Evolutionary conservation across 2,329 filamentous ascomycete species (phyloP).

Genomic region (Calonectria pauciramosa): DNA sequence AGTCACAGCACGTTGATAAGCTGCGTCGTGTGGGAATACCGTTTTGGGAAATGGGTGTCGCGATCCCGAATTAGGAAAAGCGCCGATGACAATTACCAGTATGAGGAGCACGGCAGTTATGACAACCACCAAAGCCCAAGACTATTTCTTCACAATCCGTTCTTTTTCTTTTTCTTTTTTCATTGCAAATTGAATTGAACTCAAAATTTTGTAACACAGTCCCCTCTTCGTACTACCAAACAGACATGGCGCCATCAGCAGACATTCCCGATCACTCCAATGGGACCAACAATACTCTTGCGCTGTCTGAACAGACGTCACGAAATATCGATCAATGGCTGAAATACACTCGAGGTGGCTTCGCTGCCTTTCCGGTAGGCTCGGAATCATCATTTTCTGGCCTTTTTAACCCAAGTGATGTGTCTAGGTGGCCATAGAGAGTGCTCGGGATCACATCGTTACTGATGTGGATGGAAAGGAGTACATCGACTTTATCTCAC

Average conservation of each 20-base stretch:
- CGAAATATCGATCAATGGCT: conserved; percentile 6
- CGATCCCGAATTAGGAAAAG: neutral
- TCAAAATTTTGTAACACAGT: neutral
- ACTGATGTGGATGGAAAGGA: conserved; percentile 26
- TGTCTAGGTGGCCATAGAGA: conserved; percentile 19
- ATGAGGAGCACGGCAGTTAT: too few species aligned
- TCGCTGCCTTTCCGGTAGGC: conserved; percentile 20
- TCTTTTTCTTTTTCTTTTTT: neutral
- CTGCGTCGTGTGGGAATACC: neutral
- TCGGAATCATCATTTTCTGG: neutral
- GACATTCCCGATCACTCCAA: neutral
- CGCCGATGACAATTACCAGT: neutral
- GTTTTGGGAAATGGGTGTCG: conserved; percentile 25
- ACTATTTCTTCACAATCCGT: neutral
- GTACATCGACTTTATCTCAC: conserved; percentile 30
- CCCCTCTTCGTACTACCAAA: neutral
- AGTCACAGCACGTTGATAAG: neutral
- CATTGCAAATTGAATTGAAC: neutral
- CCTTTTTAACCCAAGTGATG: neutral
- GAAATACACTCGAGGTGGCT: conserved; percentile 19
- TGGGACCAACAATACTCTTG: neutral
- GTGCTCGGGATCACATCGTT: conserved; percentile 19
- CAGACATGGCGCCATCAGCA: conserved; percentile 23
- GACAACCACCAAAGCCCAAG: neutral
- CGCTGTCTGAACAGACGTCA: neutral